Evolutionary conservation across 148 eudicot species (phyloP), one percentile per base, ranked within the genome.

Genomic region (Cornus florida): DNA sequence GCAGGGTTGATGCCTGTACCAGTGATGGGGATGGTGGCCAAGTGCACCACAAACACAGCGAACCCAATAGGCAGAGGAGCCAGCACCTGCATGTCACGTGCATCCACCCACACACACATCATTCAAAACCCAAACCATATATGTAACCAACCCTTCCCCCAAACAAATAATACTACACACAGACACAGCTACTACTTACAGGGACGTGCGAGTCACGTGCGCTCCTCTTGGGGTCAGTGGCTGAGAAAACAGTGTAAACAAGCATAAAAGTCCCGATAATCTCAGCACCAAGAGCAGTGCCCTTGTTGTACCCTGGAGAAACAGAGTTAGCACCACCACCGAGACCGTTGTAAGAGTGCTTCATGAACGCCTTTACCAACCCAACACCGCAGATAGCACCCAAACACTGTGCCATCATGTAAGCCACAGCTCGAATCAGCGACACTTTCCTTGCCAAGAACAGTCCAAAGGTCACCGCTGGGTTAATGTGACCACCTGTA

Each of bases 201-300:
- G 98, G 98, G 22, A 94, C 91, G 83, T 94, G 98, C n/a, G 98
- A 94, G 87, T 94, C 98, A 71, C 98, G 96, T 0, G 98, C 94
- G 70, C 87, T 90, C 8, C 98, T 86, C 85, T 92, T 93, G 22
- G 98, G 98, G 81, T 93, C 96, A 56, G 98, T 94, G 59, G 98
- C 98, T 0, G 98, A 90, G 91, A 94, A 94, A 38, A 94, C 98
- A 4, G 96, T 94, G 94, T 94, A 94, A 20, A 92, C 98, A 7
- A 94, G 87, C 20, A 94, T 94, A 57, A 94, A 94, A 24, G 98
- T 94, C 2, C 96, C 98, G 48, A 94, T 89, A 38, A 94, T 90
- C 83, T 92, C 98, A 74, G 98, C 96, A 10, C 98, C 98, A 5
- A 94, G 88, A 48, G 96, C 94, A 1, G 93, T 92, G 24, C 96